Evolutionary conservation across 495 filamentous ascomycete genomes (phyloP).

Genomic region (Daldinia grandis): DNA sequence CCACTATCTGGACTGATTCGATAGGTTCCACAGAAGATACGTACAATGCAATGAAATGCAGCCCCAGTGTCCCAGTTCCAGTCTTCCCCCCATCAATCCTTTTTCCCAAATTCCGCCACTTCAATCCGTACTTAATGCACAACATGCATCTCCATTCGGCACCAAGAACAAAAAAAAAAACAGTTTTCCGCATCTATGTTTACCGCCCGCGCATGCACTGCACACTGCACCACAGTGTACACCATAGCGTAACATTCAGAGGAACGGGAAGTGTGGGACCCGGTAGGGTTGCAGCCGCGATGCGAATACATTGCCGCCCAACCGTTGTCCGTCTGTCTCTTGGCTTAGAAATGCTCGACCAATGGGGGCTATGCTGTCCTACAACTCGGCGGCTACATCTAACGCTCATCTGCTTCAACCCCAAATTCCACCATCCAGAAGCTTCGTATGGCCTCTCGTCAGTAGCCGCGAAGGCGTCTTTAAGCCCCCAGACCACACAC

Average conservation of each 20-base stretch:
- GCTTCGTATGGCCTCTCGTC: conserved; percentile 34
- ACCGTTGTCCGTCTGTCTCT: conserved; percentile 26
- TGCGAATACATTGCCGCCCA: conserved; percentile 42
- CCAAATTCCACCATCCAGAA: conserved; percentile 41
- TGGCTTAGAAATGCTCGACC: conserved; percentile 13
- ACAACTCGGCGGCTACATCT: conserved; percentile 43
- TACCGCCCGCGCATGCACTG: conserved; percentile 21
- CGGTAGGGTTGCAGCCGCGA: conserved; percentile 43
- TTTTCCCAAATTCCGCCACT: neutral
- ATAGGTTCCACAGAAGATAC: neutral
- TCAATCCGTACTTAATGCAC: neutral
- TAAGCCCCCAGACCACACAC: conserved; percentile 3
- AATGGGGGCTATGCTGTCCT: conserved; percentile 25
- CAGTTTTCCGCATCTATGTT: conserved; percentile 11
- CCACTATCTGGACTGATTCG: neutral
- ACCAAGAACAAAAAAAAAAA: conserved; percentile 14
- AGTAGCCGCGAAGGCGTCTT: conserved; percentile 39
- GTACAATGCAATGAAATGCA: neutral
- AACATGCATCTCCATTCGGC: conserved; percentile 5
- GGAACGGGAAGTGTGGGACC: conserved; percentile 31
- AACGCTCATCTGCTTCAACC: conserved; percentile 41
- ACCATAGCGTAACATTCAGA: conserved; percentile 17
- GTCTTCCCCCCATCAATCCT: neutral
- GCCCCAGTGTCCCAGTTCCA: neutral
- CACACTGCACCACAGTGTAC: neutral